These are phyloP conservation scores for Berberis thunbergii DNA, from an alignment of 164 flowering plant species.

Conservation along the genomic window DNA sequence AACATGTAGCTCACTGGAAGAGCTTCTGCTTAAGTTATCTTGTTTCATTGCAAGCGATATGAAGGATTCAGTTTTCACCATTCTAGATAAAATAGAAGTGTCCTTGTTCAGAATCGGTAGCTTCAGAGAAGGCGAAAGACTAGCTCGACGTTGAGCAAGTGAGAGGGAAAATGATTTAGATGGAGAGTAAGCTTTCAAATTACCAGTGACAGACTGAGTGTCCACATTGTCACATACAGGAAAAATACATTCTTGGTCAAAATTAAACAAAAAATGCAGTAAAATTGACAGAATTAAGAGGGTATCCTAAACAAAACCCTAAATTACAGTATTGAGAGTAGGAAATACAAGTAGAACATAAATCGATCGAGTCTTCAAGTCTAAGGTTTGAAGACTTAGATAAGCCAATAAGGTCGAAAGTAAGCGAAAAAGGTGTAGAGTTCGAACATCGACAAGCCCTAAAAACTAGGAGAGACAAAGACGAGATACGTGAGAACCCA, in stretches of 20 bases:
- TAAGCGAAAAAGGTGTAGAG: no score
- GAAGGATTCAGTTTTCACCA: slow-evolving; percentile 11
- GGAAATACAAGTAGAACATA: no score
- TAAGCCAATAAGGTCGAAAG: no score
- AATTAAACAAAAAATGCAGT: no score
- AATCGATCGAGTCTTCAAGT: no score
- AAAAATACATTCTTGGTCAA: not conserved
- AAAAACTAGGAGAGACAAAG: no score
- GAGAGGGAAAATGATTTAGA: slow-evolving; percentile 35
- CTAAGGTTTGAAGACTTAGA: no score
- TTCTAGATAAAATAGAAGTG: slow-evolving; percentile 5
- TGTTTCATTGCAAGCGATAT: slow-evolving; percentile 13
- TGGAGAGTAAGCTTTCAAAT: slow-evolving; percentile 18
- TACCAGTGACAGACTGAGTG: slow-evolving; percentile 15
- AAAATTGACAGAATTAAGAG: no score
- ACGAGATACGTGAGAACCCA: no score
- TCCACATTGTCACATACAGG: slow-evolving; percentile 16
- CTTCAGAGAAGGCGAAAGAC: slow-evolving; percentile 47
- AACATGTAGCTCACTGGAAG: slow-evolving; percentile 9
- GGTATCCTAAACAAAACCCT: no score
- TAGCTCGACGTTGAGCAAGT: slow-evolving; percentile 70
- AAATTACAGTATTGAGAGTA: no score
- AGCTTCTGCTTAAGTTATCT: slow-evolving; percentile 12
- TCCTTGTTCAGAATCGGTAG: slow-evolving; percentile 31
- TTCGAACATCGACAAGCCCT: no score